Conservation (phyloP, 1,284 basidiomycete species). For the Singerocomus rubriflavus region DNA sequence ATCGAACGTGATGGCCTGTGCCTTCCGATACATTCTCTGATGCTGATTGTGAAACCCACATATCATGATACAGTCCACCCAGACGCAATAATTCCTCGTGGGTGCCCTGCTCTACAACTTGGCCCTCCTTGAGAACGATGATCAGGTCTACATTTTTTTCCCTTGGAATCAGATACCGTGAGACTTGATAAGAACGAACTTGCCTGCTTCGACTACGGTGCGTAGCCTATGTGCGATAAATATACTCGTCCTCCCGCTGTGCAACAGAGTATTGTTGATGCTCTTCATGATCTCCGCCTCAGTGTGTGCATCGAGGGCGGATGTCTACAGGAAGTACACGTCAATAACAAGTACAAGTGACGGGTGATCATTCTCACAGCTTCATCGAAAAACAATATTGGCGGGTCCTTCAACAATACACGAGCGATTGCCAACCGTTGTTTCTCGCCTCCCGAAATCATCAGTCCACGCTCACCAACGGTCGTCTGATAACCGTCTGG, state of each 20-base stretch:
- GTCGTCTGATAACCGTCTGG: conserved; percentile 88
- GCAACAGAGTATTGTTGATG: conserved; percentile 78
- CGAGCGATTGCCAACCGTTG: conserved; percentile 94
- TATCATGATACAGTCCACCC: conserved; percentile 75
- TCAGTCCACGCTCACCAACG: conserved; percentile 94
- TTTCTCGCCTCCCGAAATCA: conserved; percentile 99
- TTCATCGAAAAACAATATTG: conserved; percentile 97
- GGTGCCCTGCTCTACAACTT: conserved; percentile 88
- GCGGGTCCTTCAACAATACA: conserved; percentile 89
- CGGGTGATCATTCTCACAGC: conserved; percentile 57
- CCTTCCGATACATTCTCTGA: conserved; percentile 24
- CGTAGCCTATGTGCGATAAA: conserved; percentile 93
- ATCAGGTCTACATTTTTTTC: conserved; percentile 64
- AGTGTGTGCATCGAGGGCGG: conserved; percentile 91
- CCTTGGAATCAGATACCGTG: background rate
- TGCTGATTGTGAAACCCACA: conserved; percentile 83
- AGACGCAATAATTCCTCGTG: conserved; percentile 78
- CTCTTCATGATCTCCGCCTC: conserved; percentile 95
- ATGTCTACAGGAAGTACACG: conserved; percentile 56
- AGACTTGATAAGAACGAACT: conserved; percentile 25
- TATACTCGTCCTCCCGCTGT: conserved; percentile 84
- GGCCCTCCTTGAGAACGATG: conserved; percentile 84
- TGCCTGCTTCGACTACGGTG: conserved; percentile 87
- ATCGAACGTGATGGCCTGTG: conserved; percentile 3
- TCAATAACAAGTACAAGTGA: conserved; percentile 1